These are phyloP conservation scores for Martensiomyces pterosporus DNA, from an alignment of 192 early-diverging fungal genomes.

Conservation along the genomic window DNA sequence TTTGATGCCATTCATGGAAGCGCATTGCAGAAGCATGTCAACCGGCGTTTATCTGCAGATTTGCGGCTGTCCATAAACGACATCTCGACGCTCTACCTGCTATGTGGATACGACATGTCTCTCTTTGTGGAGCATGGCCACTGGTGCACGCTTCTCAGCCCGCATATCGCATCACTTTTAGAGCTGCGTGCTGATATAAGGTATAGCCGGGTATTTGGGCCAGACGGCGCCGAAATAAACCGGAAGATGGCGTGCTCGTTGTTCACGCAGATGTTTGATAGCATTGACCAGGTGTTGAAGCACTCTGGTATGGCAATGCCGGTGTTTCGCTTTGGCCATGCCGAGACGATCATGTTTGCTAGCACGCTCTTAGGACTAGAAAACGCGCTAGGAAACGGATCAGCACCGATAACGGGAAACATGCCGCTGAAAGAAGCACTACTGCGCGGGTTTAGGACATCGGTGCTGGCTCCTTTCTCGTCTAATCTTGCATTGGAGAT, in stretches of 20 bases:
- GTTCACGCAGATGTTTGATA: constrained; percentile 12
- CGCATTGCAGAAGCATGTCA: neutral
- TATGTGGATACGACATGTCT: constrained; percentile 37
- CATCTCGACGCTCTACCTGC: constrained; percentile 16
- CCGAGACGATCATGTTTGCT: constrained; percentile 42
- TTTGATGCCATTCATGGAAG: constrained; percentile 29
- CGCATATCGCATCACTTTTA: constrained; percentile 9
- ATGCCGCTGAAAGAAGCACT: constrained; percentile 11
- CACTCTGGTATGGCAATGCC: constrained; percentile 10
- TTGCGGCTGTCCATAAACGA: constrained; percentile 2
- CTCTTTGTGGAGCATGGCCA: constrained; percentile 10
- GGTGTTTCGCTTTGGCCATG: constrained; percentile 40
- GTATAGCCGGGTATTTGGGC: constrained; percentile 37
- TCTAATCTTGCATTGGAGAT: constrained; percentile 33
- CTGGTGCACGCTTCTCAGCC: constrained; percentile 39
- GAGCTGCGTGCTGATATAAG: constrained; percentile 40
- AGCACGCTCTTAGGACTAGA: constrained; percentile 27
- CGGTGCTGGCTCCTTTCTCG: constrained; percentile 26
- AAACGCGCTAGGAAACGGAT: constrained; percentile 11
- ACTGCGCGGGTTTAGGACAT: constrained; percentile 24
- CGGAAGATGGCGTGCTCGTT: constrained; percentile 27
- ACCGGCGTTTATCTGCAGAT: neutral
- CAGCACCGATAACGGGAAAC: constrained; percentile 19
- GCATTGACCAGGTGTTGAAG: constrained; percentile 15
- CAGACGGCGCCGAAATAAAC: constrained; percentile 25